Evolutionary conservation across 768 basidiomycete genomes (phyloP), one percentile per base, ranked within the genome.

Genomic region (Trametes cinnabarina): DNA sequence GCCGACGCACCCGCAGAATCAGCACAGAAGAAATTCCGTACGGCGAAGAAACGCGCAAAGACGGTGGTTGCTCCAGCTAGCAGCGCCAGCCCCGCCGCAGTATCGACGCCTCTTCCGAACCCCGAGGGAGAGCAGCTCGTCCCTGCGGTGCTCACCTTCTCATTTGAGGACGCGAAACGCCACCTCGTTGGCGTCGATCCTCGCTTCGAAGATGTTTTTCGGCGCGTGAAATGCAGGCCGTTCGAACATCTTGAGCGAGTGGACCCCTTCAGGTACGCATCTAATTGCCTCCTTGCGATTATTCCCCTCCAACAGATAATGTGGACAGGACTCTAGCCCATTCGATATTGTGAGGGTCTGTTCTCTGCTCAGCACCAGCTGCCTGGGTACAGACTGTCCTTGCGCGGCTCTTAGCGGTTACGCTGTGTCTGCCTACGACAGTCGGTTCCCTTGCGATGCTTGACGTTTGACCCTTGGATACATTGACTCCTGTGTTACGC

Each of bases 261-360:
- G n/a, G 89, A 93, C 68, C 92, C 92, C 1, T 95, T 94, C 71
- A 79, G 84, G 89, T 90, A 68, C 58, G 73, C 62, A 46, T 14
- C 7, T 4, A 28, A 43, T 28, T 44, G n/a, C n/a, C n/a, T n/a
- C n/a, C n/a, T n/a, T n/a, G n/a, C n/a, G n/a, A n/a, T n/a, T n/a
- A n/a, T n/a, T n/a, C n/a, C n/a, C n/a, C n/a, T n/a, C n/a, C n/a
- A n/a, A n/a, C n/a, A n/a, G n/a, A n/a, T n/a, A n/a, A n/a, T n/a
- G n/a, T n/a, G n/a, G 30, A 32, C 12, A 90, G 88, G 41, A 86
- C 90, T 1, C 77, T 93, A 23, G 79, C 82, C 23, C 81, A 81
- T 4, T 89, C 87, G 30, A 91, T 93, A 54, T 70, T 93, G 80
- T 91, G 39, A 51, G 62, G 15, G 14, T 11, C 8, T 42, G 19